These are phyloP conservation scores for Aspergillus arachidicola DNA, from an alignment of 2,329 filamentous ascomycete species.

Conservation along the genomic window DNA sequence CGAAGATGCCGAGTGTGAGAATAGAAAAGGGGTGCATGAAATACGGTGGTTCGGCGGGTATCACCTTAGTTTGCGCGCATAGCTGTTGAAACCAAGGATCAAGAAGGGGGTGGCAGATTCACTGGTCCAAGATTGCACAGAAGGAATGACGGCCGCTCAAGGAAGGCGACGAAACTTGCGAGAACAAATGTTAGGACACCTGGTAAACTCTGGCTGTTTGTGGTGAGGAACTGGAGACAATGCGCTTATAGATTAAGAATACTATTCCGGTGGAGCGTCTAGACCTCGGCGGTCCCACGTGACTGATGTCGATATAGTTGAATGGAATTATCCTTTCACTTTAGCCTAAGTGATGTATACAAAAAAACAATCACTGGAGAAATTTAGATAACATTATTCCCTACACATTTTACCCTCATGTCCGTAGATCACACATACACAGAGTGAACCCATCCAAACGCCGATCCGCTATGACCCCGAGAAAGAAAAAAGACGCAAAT, in stretches of 20 bases:
- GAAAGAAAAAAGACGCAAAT: not conserved
- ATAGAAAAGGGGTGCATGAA: constrained; percentile 97
- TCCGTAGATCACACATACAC: not conserved
- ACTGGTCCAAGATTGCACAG: not conserved
- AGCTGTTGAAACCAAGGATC: constrained; percentile 19
- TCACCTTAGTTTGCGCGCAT: constrained; percentile 35
- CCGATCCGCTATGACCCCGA: constrained; percentile 10
- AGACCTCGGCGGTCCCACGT: constrained; percentile 15
- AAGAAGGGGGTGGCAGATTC: not conserved
- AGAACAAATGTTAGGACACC: not conserved
- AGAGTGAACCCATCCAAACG: constrained; percentile 1
- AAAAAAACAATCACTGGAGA: not conserved
- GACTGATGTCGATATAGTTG: constrained; percentile 8
- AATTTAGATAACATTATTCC: not conserved
- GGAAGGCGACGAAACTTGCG: not conserved
- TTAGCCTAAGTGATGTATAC: not conserved
- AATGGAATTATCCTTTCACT: not conserved
- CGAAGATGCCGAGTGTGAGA: constrained; percentile 95
- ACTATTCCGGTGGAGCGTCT: constrained; percentile 9
- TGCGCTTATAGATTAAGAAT: not conserved
- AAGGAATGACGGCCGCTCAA: constrained; percentile 3
- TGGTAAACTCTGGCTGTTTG: not conserved
- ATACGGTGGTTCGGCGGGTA: constrained; percentile 33
- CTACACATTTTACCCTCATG: not conserved
- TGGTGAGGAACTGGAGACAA: not conserved